Percentiles rank a stretch among this genome's conserved stretches.
These are phyloP conservation scores for Ceriops zippeliana DNA, from an alignment of 345 rosid species.

Conservation along the genomic window DNA sequence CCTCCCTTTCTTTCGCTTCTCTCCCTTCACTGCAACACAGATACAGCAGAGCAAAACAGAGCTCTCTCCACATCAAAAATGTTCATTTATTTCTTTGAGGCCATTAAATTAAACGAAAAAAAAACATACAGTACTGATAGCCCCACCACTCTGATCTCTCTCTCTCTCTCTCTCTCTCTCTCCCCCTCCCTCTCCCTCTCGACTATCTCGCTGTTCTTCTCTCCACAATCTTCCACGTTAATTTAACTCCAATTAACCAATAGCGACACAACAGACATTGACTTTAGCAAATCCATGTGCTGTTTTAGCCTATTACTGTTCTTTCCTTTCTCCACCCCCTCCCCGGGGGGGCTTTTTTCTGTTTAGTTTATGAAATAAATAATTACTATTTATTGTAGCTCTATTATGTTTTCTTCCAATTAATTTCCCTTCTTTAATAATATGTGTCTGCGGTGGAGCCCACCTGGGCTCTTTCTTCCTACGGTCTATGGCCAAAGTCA, in stretches of 20 bases:
- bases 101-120: slow-evolving; percentile 28
- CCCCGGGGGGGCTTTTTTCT: neutral
- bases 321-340: neutral
- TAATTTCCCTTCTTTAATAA: neutral
- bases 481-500: slow-evolving; percentile 30
- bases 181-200: neutral
- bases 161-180: slow-evolving; percentile 29
- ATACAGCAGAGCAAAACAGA: slow-evolving; percentile 33
- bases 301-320: slow-evolving; percentile 4
- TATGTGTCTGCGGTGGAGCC: slow-evolving; percentile 22
- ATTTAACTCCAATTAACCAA: slow-evolving; percentile 24
- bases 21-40: slow-evolving; percentile 23
- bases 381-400: neutral
- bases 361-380: slow-evolving; percentile 6
- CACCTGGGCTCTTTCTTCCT: neutral
- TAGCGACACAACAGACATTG: slow-evolving; percentile 56
- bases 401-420: neutral
- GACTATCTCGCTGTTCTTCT: slow-evolving; percentile 21
- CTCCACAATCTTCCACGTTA: slow-evolving; percentile 19
- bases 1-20: slow-evolving; percentile 11
- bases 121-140: slow-evolving; percentile 22
- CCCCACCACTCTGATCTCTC: slow-evolving; percentile 23
- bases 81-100: slow-evolving; percentile 22
- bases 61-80: slow-evolving; percentile 32
- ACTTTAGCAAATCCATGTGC: slow-evolving; percentile 41